Base-by-base conservation (phyloP, 1,284 basidiomycete species). In the Ceratobasidium papillatum region DNA sequence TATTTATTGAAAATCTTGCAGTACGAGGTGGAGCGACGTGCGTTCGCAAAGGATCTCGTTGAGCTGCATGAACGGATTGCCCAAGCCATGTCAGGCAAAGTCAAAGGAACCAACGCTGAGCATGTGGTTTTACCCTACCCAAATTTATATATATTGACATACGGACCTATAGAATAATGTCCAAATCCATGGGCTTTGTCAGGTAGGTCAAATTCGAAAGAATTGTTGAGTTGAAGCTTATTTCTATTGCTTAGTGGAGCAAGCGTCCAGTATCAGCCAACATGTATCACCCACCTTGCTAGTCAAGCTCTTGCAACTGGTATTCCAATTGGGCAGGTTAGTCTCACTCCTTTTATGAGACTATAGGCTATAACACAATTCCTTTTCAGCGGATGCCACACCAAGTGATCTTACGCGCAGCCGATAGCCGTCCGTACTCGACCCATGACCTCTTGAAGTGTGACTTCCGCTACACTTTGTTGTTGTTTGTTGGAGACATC, bases 381-480 rank as follows among this genome's bases (percentile, higher is more conserved):
- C 38, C n/a, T 9, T 25, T 30, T 4, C 45, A 88, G 80, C 87
- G 92, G 30, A 81, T 91, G 78, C 83, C 84, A 49, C 89, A 91
- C 2, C 87, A 89, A 58, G 78, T 86, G 9, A 83, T 93, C 63
- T 81, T 92, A 25, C 87, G 90, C 51, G 90, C 87, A 4, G 89
- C 90, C 14, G 90, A 93, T 80, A 83, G 82, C 1, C 85, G 87
- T 36, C 88, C 89, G 1, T 82, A 87, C 61, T 87, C 93, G 74
- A 83, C 94, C 30, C 92, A 93, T 68, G 90, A 92, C 77, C 80
- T 91, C 47, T 82, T 92, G 49, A 89, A 87, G 2, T 85, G 91
- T 11, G 89, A 94, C 78, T 85, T 85, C 7, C 88, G 90, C 19
- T 94, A 92, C 85, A 91, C 92, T 78, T 71, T 94, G 32, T 82